Percentiles rank a stretch among this genome's conserved stretches.
phyloP scores from a whole-genome alignment of 106 monocot species.

The Ottelia alismoides region DNA sequence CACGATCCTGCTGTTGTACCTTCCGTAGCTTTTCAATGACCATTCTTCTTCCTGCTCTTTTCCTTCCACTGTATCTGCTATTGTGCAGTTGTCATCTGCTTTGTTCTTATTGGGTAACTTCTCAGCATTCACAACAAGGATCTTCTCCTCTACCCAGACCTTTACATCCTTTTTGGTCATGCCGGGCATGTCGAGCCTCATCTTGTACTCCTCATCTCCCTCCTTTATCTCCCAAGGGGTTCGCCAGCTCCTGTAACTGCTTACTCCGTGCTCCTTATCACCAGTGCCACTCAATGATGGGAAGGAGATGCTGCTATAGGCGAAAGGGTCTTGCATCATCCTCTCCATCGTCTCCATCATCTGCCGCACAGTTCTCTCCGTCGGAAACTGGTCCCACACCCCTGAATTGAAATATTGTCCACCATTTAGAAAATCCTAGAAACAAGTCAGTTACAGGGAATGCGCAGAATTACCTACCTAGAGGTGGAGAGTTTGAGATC shows the following conservation, averaged over 20 bases:
- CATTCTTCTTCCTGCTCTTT: slow-evolving; percentile 17
- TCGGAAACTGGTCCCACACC: slow-evolving; percentile 45
- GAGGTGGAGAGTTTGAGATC: slow-evolving; percentile 2
- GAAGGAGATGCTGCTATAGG: slow-evolving; percentile 2
- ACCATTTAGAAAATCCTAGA: not conserved
- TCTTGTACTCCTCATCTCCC: slow-evolving; percentile 32
- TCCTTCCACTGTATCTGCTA: too few species aligned
- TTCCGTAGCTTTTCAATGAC: slow-evolving; percentile 29
- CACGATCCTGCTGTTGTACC: slow-evolving; percentile 39
- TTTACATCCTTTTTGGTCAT: slow-evolving; percentile 41
- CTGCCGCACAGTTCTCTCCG: slow-evolving; percentile 45
- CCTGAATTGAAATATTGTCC: slow-evolving; percentile 6
- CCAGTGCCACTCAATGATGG: slow-evolving; percentile 1
- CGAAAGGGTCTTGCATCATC: slow-evolving; percentile 36
- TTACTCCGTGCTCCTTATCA: not conserved
- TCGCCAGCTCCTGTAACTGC: slow-evolving; percentile 29
- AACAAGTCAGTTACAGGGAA: not conserved
- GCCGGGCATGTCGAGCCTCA: slow-evolving; percentile 65
- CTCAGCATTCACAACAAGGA: slow-evolving; percentile 54
- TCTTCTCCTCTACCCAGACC: slow-evolving; percentile 43
- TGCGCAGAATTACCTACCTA: too few species aligned
- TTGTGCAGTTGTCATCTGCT: too few species aligned
- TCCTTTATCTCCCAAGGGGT: slow-evolving; percentile 73
- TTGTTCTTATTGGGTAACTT: slow-evolving; percentile 10
- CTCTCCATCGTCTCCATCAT: slow-evolving; percentile 73